These are phyloP conservation scores for Rutstroemia sp. DNA, from an alignment of 2,329 filamentous ascomycete species.

Conservation along the genomic window DNA sequence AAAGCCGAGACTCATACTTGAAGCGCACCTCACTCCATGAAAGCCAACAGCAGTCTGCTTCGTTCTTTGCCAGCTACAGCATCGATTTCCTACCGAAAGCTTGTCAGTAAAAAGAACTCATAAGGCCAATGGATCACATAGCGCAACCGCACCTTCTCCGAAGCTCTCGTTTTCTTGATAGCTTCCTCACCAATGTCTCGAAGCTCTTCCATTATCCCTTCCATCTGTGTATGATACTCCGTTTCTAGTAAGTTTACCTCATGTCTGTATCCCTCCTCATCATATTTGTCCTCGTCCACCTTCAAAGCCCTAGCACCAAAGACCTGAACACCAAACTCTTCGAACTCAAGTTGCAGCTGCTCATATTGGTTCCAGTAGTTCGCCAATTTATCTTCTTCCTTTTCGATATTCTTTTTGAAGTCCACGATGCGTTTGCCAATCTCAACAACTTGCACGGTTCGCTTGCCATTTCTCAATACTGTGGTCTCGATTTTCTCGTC, in stretches of 20 bases:
- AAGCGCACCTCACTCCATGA: background rate
- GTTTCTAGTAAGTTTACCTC: conserved; percentile 19
- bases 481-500: conserved; percentile 19
- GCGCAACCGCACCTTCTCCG: conserved; percentile 21
- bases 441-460: conserved; percentile 10
- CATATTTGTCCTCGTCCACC: background rate
- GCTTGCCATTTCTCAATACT: conserved; percentile 14
- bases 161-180: conserved; percentile 20
- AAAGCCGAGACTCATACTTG: too few relatives aligned
- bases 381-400: conserved; percentile 17
- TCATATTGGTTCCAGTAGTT: conserved; percentile 26
- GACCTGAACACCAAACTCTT: conserved; percentile 16
- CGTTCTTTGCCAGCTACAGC: background rate
- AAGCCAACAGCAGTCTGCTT: background rate
- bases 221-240: conserved; percentile 14
- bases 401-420: conserved; percentile 18
- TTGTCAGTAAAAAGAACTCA: too few relatives aligned
- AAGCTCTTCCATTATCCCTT: conserved; percentile 20
- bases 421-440: conserved; percentile 20
- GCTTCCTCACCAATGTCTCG: conserved; percentile 11
- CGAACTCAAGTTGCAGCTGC: conserved; percentile 22
- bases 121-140: too few relatives aligned
- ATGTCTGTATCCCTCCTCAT: conserved; percentile 12
- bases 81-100: conserved; percentile 13
- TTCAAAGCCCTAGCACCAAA: conserved; percentile 16